Evolutionary conservation across 2,329 filamentous ascomycete genomes (phyloP).

Genomic region (Fusarium hostae): DNA sequence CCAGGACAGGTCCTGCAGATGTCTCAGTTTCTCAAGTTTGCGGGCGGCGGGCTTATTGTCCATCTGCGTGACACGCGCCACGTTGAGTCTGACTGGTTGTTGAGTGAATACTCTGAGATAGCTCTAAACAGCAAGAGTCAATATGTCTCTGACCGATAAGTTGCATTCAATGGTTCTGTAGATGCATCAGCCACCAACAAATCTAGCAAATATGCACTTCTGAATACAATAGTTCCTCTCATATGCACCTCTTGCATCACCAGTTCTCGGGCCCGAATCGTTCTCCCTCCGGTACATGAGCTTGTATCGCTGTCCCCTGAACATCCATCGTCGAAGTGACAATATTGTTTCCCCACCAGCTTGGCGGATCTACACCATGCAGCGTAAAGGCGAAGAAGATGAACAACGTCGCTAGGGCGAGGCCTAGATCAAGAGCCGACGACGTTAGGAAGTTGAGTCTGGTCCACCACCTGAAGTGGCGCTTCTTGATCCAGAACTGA

Average conservation of each 20-base stretch:
- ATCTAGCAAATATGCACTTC: not conserved
- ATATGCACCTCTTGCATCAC: slow-evolving; percentile 47
- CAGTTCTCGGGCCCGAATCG: slow-evolving; percentile 70
- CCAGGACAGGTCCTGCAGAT: not conserved
- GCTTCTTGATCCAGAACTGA: slow-evolving; percentile 73
- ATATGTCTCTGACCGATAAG: slow-evolving; percentile 3
- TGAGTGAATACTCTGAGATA: not conserved
- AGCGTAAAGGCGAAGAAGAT: slow-evolving; percentile 78
- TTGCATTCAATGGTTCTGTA: not conserved
- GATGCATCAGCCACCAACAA: slow-evolving; percentile 18
- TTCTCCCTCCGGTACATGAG: slow-evolving; percentile 61
- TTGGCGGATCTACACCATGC: slow-evolving; percentile 68
- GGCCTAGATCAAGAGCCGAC: slow-evolving; percentile 74
- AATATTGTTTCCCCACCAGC: slow-evolving; percentile 76
- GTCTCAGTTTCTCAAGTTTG: slow-evolving; percentile 2
- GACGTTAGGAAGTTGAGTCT: slow-evolving; percentile 78
- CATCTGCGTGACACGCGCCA: slow-evolving; percentile 8
- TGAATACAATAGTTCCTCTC: not conserved
- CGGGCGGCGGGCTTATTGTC: slow-evolving; percentile 16
- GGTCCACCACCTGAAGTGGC: slow-evolving; percentile 76
- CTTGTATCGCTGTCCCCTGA: slow-evolving; percentile 67
- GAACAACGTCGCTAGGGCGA: slow-evolving; percentile 73
- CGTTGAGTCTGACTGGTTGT: not conserved
- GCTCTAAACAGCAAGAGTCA: not conserved
- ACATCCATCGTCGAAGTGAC: slow-evolving; percentile 71